These are phyloP conservation scores for Pelagophyceae sp. DNA, from an alignment of 352 stramenopile genomes.

Conservation along the genomic window DNA sequence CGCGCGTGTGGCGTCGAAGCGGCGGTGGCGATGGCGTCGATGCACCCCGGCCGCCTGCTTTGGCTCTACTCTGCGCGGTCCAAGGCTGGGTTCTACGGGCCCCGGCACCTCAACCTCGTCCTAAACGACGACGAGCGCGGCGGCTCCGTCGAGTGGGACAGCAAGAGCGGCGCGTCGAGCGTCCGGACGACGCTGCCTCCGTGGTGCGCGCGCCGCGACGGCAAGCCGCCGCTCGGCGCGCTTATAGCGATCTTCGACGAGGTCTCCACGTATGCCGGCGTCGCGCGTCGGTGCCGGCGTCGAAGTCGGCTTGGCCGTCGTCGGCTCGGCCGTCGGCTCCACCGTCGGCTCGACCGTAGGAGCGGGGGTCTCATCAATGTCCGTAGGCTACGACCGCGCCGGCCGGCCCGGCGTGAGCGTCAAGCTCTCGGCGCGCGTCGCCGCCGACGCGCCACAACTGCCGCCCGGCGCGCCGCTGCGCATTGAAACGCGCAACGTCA, in stretches of 20 bases:
- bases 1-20: no score
- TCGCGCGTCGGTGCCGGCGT: no score
- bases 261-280: not conserved
- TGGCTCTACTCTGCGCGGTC: not conserved
- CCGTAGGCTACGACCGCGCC: not conserved
- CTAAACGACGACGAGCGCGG: not conserved
- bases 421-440: not conserved
- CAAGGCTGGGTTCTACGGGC: not conserved
- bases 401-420: not conserved
- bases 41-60: not conserved
- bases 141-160: not conserved
- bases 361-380: no score
- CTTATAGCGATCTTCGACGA: not conserved
- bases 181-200: not conserved
- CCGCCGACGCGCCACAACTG: not conserved
- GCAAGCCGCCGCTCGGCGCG: not conserved
- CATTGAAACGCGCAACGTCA: not conserved
- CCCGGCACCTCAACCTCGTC: not conserved
- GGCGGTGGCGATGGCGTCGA: no score
- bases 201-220: conserved; percentile 3
- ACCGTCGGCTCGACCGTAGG: no score
- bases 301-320: no score
- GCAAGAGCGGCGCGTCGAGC: not conserved
- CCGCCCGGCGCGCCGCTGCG: not conserved
- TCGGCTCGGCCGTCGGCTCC: not conserved